Evolutionary conservation across 1,284 basidiomycete species (phyloP).

Genomic region (Trichosporon inkin): DNA sequence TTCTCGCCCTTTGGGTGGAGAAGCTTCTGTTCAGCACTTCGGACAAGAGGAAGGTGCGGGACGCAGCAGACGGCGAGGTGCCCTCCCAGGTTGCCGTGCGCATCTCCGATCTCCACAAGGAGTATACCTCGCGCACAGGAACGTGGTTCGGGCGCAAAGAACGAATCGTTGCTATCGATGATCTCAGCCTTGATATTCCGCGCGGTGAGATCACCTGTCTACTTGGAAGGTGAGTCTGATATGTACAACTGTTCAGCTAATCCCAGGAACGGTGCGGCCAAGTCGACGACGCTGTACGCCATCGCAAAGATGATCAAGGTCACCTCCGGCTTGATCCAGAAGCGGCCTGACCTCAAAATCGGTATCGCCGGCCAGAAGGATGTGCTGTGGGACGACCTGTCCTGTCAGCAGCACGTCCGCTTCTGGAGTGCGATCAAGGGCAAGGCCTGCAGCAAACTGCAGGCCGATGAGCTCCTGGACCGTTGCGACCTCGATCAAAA

Average conservation of each 20-base stretch:
- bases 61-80: neutral
- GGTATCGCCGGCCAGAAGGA: conserved; percentile 80
- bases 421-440: conserved; percentile 69
- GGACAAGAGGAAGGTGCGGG: conserved; percentile 9
- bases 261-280: conserved; percentile 60
- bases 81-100: conserved; percentile 24
- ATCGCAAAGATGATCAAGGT: conserved; percentile 61
- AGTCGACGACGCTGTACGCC: conserved; percentile 67
- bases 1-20: conserved; percentile 60
- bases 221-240: conserved; percentile 53
- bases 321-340: conserved; percentile 62
- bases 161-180: conserved; percentile 59
- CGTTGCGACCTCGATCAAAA: conserved; percentile 70
- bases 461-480: conserved; percentile 54
- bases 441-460: conserved; percentile 38
- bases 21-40: conserved; percentile 58
- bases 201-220: conserved; percentile 68
- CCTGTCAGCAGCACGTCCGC: conserved; percentile 66
- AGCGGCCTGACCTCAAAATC: conserved; percentile 53
- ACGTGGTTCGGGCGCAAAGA: conserved; percentile 40
- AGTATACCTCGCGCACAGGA: conserved; percentile 25
- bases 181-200: conserved; percentile 64
- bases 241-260: neutral
- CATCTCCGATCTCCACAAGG: conserved; percentile 28
- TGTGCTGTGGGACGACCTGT: conserved; percentile 71